Conservation (phyloP, 2,329 filamentous ascomycete genomes). For the Claviceps arundinis region DNA sequence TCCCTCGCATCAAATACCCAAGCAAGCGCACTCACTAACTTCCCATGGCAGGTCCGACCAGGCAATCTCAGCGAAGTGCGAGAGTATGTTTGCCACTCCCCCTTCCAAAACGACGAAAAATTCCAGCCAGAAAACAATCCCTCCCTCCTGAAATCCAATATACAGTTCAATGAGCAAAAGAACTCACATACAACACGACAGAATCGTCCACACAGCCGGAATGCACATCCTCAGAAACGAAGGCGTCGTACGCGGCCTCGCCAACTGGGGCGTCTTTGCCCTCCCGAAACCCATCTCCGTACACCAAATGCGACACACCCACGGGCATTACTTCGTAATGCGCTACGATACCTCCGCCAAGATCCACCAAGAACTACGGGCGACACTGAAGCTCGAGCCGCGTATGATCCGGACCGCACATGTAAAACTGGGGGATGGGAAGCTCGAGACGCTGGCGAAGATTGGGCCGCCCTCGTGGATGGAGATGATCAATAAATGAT, state of each 20-base stretch:
- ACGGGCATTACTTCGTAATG: constrained; percentile 96
- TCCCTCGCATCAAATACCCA: not conserved
- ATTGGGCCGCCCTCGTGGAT: constrained; percentile 39
- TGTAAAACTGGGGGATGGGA: constrained; percentile 67
- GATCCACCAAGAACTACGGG: constrained; percentile 62
- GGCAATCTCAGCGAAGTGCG: constrained; percentile 84
- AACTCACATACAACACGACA: constrained; percentile 21
- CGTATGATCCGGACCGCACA: constrained; percentile 78
- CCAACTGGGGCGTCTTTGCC: constrained; percentile 89
- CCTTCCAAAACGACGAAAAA: constrained; percentile 1
- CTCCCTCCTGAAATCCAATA: too few species aligned
- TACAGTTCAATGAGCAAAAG: too few species aligned
- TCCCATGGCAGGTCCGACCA: constrained; percentile 63
- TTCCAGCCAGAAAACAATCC: not conserved
- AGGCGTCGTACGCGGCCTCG: constrained; percentile 82
- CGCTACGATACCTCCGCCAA: constrained; percentile 71
- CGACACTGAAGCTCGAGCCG: constrained; percentile 72
- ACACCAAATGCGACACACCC: constrained; percentile 70
- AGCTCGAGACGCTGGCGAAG: constrained; percentile 35
- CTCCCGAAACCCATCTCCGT: constrained; percentile 68
- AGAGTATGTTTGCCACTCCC: constrained; percentile 51
- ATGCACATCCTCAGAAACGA: constrained; percentile 68
- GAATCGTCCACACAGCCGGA: constrained; percentile 79
- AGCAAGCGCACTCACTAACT: constrained; percentile 5
- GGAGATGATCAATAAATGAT: constrained; percentile 18